phyloP scores from a whole-genome alignment of 768 basidiomycete genomes.

The Trametes cingulata region DNA sequence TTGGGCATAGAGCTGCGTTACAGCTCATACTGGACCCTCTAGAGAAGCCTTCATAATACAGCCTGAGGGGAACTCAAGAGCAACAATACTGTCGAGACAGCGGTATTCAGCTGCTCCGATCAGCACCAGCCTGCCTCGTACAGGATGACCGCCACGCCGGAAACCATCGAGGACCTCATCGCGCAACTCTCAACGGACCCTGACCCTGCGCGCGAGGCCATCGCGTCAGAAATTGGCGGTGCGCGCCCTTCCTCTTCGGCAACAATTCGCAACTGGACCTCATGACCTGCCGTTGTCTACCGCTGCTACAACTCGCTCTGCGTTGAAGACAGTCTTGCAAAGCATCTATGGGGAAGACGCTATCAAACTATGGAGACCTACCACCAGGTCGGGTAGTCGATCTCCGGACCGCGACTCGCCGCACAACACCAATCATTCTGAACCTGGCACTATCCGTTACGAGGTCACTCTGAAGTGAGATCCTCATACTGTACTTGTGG shows the following conservation, averaged over 20 bases:
- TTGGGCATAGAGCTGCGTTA: not conserved
- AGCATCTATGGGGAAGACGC: constrained; percentile 79
- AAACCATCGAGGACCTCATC: constrained; percentile 18
- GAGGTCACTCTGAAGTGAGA: constrained; percentile 64
- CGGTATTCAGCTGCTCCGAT: no score
- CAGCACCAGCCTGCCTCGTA: no score
- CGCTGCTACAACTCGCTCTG: no score
- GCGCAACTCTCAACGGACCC: constrained; percentile 31
- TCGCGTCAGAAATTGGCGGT: constrained; percentile 52
- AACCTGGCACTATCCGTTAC: constrained; percentile 55
- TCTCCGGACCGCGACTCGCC: constrained; percentile 25
- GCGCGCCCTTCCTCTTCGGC: constrained; percentile 17
- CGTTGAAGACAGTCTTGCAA: constrained; percentile 54
- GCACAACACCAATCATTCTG: not conserved
- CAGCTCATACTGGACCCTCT: not conserved
- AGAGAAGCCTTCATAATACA: no score
- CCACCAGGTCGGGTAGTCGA: constrained; percentile 1
- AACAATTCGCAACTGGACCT: constrained; percentile 19
- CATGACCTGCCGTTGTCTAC: constrained; percentile 20
- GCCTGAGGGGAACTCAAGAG: no score
- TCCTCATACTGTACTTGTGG: constrained; percentile 28
- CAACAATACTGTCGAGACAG: no score
- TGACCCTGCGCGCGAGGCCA: constrained; percentile 39
- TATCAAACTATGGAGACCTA: constrained; percentile 57
- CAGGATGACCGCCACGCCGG: constrained; percentile 5